Conservation (phyloP, 139 green algal genomes). For the Volvox africanus region DNA sequence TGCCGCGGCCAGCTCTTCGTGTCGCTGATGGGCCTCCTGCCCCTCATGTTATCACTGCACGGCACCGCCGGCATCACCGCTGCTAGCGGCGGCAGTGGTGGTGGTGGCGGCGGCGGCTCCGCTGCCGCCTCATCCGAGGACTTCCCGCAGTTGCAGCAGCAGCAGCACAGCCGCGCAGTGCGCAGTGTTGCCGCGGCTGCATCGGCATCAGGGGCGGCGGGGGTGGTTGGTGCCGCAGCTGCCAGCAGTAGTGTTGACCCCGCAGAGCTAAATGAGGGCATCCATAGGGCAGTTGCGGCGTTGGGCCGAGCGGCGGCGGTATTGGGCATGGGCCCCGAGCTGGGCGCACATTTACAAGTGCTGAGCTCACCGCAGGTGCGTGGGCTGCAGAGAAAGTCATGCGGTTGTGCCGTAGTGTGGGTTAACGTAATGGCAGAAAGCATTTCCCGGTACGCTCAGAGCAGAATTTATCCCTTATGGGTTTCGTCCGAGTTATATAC, state of each 20-base stretch:
- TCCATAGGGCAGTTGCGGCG: conserved; percentile 21
- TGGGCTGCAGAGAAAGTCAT: background rate
- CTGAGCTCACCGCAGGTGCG: conserved; percentile 28
- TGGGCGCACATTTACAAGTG: conserved; percentile 51
- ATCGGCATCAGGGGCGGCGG: background rate
- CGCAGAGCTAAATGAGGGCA: conserved; percentile 26
- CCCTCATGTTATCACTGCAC: conserved; percentile 81
- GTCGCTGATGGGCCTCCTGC: conserved; percentile 76
- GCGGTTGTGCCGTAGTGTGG: no score
- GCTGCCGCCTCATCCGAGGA: background rate
- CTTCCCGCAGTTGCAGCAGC: background rate
- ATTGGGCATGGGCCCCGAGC: conserved; percentile 54
- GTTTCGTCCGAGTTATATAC: no score
- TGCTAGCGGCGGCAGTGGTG: background rate
- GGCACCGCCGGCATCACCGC: background rate
- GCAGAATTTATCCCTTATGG: no score
- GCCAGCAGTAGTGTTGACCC: background rate
- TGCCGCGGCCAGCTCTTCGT: conserved; percentile 76
- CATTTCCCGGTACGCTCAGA: no score
- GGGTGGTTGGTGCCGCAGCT: background rate
- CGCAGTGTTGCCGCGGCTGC: background rate
- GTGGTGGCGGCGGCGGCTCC: conserved; percentile 32
- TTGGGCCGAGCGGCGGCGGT: conserved; percentile 55
- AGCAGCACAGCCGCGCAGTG: background rate
- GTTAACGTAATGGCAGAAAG: no score